These are phyloP conservation scores for Mycena maculata DNA, from an alignment of 768 basidiomycete genomes.

Conservation along the genomic window DNA sequence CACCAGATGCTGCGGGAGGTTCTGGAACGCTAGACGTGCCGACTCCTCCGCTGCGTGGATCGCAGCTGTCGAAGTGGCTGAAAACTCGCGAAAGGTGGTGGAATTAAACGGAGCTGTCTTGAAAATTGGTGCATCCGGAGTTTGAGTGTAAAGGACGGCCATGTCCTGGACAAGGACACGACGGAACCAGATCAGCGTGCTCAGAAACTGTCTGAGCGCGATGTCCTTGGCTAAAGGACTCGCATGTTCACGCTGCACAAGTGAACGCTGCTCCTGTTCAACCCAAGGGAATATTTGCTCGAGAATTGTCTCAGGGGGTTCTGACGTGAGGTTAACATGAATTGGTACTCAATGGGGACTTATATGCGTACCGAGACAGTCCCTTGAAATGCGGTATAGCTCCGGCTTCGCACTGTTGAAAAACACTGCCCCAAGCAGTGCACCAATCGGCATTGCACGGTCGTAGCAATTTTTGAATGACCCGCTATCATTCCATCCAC, in stretches of 20 bases:
- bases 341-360: background rate
- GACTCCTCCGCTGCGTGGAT: background rate
- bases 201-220: background rate
- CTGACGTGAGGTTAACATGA: background rate
- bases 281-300: slow-evolving; percentile 4
- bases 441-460: slow-evolving; percentile 36
- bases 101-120: slow-evolving; percentile 4
- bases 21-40: background rate
- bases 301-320: slow-evolving; percentile 31
- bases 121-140: background rate
- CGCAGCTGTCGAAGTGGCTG: background rate
- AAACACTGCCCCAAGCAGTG: slow-evolving; percentile 40
- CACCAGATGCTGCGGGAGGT: slow-evolving; percentile 12
- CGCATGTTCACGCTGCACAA: background rate
- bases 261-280: background rate
- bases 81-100: background rate
- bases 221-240: background rate
- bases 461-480: slow-evolving; percentile 3
- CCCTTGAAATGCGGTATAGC: slow-evolving; percentile 31
- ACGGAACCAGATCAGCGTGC: background rate
- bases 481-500: background rate
- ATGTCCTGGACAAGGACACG: background rate
- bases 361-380: slow-evolving; percentile 32
- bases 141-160: slow-evolving; percentile 2
- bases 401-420: slow-evolving; percentile 40